These are phyloP conservation scores for Daldinia vernicosa DNA, from an alignment of 495 filamentous ascomycete genomes.

Conservation along the genomic window DNA sequence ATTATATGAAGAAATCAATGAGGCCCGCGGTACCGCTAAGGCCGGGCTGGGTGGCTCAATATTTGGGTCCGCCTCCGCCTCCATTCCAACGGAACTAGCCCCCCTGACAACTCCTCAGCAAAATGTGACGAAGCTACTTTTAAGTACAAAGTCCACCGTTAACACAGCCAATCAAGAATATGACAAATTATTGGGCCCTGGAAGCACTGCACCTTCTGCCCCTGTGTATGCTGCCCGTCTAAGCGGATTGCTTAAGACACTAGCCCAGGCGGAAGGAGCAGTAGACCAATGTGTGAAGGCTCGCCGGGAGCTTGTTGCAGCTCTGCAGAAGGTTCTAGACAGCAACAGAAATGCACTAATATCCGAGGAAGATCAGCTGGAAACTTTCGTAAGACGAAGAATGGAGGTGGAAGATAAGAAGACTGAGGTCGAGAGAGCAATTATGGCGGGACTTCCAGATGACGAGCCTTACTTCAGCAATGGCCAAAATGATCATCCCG, in stretches of 20 bases:
- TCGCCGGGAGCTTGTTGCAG: constrained; percentile 76
- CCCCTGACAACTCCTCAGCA: constrained; percentile 77
- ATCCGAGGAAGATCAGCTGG: constrained; percentile 70
- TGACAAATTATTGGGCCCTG: constrained; percentile 78
- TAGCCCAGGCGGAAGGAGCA: constrained; percentile 90
- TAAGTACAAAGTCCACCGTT: constrained; percentile 67
- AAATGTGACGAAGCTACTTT: constrained; percentile 72
- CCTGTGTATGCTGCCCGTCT: constrained; percentile 93
- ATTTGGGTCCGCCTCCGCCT: constrained; percentile 68
- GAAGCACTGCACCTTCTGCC: constrained; percentile 70
- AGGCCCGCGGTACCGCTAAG: constrained; percentile 73
- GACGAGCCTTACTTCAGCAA: constrained; percentile 48
- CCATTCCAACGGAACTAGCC: constrained; percentile 76
- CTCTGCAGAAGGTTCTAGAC: constrained; percentile 82
- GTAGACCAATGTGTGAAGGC: constrained; percentile 91
- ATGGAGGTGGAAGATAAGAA: constrained; percentile 77
- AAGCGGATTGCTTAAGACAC: constrained; percentile 81
- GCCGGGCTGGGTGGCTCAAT: constrained; percentile 70
- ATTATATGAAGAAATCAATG: constrained; percentile 74
- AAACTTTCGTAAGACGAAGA: constrained; percentile 67
- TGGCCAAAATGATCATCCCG: constrained; percentile 49
- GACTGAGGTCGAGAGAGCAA: constrained; percentile 85
- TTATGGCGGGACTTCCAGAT: constrained; percentile 75
- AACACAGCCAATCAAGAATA: constrained; percentile 80
- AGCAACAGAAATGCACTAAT: constrained; percentile 74